Evolutionary conservation across 371 early-diverging fungal genomes (phyloP).

Genomic region (Choanephora cucurbitarum): DNA sequence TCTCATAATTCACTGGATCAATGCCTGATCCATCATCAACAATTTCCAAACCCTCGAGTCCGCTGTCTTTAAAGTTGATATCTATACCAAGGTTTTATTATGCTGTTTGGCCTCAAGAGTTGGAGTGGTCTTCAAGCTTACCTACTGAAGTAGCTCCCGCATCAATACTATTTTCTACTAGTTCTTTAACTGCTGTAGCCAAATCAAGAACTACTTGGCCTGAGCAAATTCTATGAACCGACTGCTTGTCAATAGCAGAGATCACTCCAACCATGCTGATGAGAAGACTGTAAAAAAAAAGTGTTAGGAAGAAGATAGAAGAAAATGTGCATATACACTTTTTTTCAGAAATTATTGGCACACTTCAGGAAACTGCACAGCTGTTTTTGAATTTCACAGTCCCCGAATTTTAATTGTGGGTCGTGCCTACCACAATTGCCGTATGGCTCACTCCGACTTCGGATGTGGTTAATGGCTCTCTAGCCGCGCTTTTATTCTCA

Average conservation of each 20-base stretch:
- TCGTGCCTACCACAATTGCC: too few relatives aligned
- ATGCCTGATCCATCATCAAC: constrained; percentile 90
- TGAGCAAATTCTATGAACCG: constrained; percentile 81
- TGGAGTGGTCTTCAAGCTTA: constrained; percentile 20
- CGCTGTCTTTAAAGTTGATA: constrained; percentile 81
- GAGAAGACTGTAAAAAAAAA: neutral
- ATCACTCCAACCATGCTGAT: constrained; percentile 19
- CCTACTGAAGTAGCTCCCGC: constrained; percentile 86
- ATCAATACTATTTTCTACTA: constrained; percentile 98
- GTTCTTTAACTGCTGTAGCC: constrained; percentile 88
- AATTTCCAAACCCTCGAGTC: constrained; percentile 75
- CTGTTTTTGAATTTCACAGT: too few relatives aligned
- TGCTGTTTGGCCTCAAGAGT: neutral
- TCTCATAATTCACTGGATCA: constrained; percentile 56
- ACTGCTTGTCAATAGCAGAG: constrained; percentile 39
- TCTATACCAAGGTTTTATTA: constrained; percentile 54
- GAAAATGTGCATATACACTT: too few relatives aligned
- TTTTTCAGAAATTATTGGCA: too few relatives aligned
- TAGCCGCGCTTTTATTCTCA: too few relatives aligned
- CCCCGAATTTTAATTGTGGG: too few relatives aligned
- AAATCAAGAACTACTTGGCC: constrained; percentile 93
- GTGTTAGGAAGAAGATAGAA: too few relatives aligned
- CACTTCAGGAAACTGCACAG: too few relatives aligned
- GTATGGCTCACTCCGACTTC: too few relatives aligned
- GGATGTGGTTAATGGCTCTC: too few relatives aligned